Percentiles rank a stretch among this genome's conserved stretches.
These are phyloP conservation scores for Claviceps citrina DNA, from an alignment of 2,329 filamentous ascomycete genomes.

Conservation along the genomic window DNA sequence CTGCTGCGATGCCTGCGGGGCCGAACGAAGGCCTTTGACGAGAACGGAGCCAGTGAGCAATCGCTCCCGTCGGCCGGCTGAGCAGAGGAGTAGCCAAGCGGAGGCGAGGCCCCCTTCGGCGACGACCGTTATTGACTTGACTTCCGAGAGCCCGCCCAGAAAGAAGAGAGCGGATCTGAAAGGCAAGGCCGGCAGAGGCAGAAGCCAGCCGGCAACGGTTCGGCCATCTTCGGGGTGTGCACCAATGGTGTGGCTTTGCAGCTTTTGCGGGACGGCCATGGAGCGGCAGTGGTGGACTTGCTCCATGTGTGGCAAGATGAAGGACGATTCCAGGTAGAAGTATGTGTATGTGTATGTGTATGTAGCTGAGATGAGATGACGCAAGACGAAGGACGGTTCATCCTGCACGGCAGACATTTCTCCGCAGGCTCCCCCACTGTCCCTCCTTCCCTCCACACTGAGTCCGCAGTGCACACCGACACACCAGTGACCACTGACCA, in stretches of 20 bases:
- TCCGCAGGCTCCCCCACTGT: too few relatives aligned
- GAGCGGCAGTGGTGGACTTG: conserved; percentile 43
- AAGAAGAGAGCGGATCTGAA: conserved; percentile 4
- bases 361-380: too few relatives aligned
- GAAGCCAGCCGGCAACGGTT: conserved; percentile 6
- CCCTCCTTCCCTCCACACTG: too few relatives aligned
- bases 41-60: conserved; percentile 7
- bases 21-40: conserved; percentile 19
- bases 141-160: conserved; percentile 16
- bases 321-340: conserved; percentile 29
- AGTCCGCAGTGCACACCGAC: too few relatives aligned
- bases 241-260: conserved; percentile 33
- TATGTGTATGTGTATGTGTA: too few relatives aligned
- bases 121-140: conserved; percentile 19
- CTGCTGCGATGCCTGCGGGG: conserved; percentile 42
- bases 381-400: too few relatives aligned
- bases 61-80: not conserved
- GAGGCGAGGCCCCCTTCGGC: conserved; percentile 7
- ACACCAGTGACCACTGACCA: too few relatives aligned
- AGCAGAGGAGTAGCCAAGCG: conserved; percentile 8
- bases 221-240: conserved; percentile 6
- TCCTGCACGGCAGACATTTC: too few relatives aligned
- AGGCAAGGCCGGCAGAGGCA: conserved; percentile 1
- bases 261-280: conserved; percentile 34
- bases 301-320: conserved; percentile 37